These are phyloP conservation scores for Zasmidium angulare DNA, from an alignment of 2,329 filamentous ascomycete genomes.

Conservation along the genomic window DNA sequence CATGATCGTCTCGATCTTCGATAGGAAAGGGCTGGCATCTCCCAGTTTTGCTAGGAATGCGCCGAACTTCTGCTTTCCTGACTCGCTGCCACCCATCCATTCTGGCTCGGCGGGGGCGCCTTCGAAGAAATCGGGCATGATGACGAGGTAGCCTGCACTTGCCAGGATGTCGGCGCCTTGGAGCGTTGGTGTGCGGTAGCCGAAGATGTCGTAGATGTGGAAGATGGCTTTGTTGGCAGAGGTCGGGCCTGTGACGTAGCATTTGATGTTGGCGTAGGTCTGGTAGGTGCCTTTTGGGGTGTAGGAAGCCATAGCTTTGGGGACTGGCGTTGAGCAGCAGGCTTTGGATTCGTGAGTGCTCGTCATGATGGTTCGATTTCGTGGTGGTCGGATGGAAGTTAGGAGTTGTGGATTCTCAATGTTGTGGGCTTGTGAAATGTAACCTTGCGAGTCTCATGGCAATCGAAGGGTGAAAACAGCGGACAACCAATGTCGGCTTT, in stretches of 20 bases:
- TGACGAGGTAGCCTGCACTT: neutral
- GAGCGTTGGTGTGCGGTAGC: conserved; percentile 3
- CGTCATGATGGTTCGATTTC: neutral
- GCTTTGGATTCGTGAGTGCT: conserved; percentile 8
- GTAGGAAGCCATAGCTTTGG: conserved; percentile 4
- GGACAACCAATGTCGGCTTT: no score
- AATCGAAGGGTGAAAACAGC: no score
- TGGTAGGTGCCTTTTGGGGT: conserved; percentile 12
- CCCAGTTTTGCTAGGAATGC: conserved; percentile 7
- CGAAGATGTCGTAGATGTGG: conserved; percentile 13
- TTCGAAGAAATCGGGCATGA: conserved; percentile 15
- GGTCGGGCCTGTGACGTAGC: conserved; percentile 8
- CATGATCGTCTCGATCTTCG: neutral
- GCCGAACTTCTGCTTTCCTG: conserved; percentile 6
- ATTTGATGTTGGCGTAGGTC: conserved; percentile 6
- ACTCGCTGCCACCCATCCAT: conserved; percentile 10
- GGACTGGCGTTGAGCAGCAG: conserved; percentile 11
- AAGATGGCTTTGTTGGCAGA: conserved; percentile 10
- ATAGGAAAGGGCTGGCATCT: conserved; percentile 5
- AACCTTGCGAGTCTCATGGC: no score
- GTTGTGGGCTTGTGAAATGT: no score
- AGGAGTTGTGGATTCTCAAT: no score
- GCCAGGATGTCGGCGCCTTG: conserved; percentile 10
- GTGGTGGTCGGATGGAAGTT: neutral
- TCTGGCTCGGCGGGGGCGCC: conserved; percentile 4